These are phyloP conservation scores for Yarrowia bubula DNA, from an alignment of 805 yeast species.

Conservation along the genomic window DNA sequence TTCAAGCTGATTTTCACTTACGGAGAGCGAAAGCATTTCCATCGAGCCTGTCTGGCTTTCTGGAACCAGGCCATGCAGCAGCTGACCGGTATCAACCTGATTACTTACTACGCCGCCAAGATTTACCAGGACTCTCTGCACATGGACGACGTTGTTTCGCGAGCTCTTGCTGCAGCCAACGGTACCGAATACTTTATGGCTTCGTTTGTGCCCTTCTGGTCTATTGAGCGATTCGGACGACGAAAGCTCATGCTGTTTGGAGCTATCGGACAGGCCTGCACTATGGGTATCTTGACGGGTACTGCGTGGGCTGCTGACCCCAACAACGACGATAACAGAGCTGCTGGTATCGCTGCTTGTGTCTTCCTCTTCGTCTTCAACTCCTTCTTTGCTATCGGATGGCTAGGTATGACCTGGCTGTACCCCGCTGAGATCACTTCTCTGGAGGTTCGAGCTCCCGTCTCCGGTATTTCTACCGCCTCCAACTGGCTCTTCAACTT, in stretches of 20 bases:
- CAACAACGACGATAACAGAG: background rate
- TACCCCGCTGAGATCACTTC: conserved; percentile 26
- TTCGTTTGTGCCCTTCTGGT: conserved; percentile 50
- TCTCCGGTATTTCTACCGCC: conserved; percentile 14
- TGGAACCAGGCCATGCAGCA: conserved; percentile 63
- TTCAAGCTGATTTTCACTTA: conserved; percentile 17
- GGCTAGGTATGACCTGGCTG: conserved; percentile 23
- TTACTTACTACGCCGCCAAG: conserved; percentile 83
- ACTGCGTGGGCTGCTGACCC: conserved; percentile 31
- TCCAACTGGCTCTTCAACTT: conserved; percentile 19
- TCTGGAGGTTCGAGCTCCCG: conserved; percentile 17
- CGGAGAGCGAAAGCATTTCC: conserved; percentile 24
- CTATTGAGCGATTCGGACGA: conserved; percentile 55
- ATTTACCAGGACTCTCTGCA: conserved; percentile 69
- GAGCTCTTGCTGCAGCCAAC: conserved; percentile 34
- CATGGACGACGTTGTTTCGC: conserved; percentile 33
- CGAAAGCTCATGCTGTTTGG: conserved; percentile 66
- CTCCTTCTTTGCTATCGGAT: conserved; percentile 27
- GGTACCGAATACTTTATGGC: conserved; percentile 59
- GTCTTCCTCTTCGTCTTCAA: conserved; percentile 25
- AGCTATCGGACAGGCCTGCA: conserved; percentile 57
- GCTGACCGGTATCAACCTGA: conserved; percentile 84
- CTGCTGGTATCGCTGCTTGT: conserved; percentile 11
- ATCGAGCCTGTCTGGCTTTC: conserved; percentile 40
- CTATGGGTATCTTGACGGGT: conserved; percentile 32